These are phyloP conservation scores for Camellia japonica DNA, from an alignment of 148 eudicot genomes.

Conservation along the genomic window DNA sequence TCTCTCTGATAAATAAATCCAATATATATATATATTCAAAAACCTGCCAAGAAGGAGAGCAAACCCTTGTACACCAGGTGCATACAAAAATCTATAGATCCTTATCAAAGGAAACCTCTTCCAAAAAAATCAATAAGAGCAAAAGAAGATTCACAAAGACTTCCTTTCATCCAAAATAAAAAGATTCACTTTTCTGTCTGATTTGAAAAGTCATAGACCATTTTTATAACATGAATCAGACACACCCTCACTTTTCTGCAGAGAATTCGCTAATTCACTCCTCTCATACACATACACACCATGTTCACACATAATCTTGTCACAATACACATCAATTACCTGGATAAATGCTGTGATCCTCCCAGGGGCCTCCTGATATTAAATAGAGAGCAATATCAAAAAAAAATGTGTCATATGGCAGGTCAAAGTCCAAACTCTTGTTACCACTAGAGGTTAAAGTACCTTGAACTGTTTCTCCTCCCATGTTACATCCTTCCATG, in stretches of 20 bases:
- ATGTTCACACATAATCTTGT: not conserved
- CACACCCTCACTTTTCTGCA: not conserved
- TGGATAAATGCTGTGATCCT: constrained; percentile 58
- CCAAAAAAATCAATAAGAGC: no score
- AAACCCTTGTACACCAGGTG: no score
- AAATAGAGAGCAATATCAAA: constrained; percentile 10
- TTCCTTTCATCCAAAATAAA: no score
- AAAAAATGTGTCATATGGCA: not conserved
- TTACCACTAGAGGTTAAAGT: constrained; percentile 15
- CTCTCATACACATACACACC: not conserved
- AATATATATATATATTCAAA: no score
- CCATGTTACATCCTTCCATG: constrained; percentile 65
- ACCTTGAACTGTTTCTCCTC: constrained; percentile 61
- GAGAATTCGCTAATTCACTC: no score
- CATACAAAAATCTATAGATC: no score
- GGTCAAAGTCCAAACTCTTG: constrained; percentile 14
- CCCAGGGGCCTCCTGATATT: constrained; percentile 64
- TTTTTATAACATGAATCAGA: not conserved
- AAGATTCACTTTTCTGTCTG: not conserved
- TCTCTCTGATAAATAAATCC: no score
- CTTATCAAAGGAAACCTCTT: no score
- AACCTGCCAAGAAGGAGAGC: no score
- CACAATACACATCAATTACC: constrained; percentile 32
- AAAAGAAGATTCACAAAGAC: no score
- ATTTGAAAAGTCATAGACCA: not conserved